phyloP scores from a whole-genome alignment of 495 filamentous ascomycete genomes.

The Penicillium steckii region DNA sequence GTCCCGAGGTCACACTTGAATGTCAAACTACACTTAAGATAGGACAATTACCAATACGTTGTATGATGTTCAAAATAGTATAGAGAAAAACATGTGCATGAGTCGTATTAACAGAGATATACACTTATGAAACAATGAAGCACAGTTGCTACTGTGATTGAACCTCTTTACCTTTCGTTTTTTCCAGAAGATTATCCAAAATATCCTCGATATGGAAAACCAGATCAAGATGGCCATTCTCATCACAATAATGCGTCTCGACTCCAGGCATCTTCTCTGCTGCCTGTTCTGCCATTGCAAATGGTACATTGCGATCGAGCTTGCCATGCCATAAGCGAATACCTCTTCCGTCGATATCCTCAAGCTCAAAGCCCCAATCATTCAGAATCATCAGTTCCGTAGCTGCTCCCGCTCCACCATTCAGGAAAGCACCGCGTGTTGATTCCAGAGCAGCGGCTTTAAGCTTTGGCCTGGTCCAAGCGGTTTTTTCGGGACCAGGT shows the following conservation, averaged over 20 bases:
- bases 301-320: constrained; percentile 7
- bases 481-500: background rate
- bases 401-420: background rate
- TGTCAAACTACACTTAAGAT: too few relatives aligned
- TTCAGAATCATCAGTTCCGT: constrained; percentile 5
- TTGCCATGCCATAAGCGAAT: constrained; percentile 11
- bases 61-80: too few relatives aligned
- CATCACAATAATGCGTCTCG: constrained; percentile 2
- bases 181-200: constrained; percentile 2
- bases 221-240: constrained; percentile 8
- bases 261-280: background rate
- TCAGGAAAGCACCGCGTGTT: constrained; percentile 1
- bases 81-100: too few relatives aligned
- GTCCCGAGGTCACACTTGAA: too few relatives aligned
- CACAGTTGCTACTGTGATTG: background rate
- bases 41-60: too few relatives aligned
- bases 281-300: constrained; percentile 10
- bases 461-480: background rate
- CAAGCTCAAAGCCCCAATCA: constrained; percentile 8
- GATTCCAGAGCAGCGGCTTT: background rate
- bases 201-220: constrained; percentile 1
- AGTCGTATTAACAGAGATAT: too few relatives aligned
- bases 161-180: background rate
- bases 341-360: constrained; percentile 2
- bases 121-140: too few relatives aligned